These are phyloP conservation scores for Euphorbia celastroides DNA, from an alignment of 441 rosid genomes.

Conservation along the genomic window DNA sequence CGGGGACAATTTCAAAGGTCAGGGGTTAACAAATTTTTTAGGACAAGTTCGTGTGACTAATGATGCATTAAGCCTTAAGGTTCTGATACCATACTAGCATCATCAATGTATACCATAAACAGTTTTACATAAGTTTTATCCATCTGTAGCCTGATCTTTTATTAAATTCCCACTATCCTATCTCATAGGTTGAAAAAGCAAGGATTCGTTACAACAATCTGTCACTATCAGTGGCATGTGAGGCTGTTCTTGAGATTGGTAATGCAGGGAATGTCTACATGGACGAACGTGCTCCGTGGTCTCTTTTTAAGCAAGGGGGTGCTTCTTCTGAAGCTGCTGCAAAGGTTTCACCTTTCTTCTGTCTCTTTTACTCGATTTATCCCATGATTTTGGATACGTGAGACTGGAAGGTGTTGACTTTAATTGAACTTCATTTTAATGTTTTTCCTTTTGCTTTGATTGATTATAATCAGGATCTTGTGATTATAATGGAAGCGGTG, in stretches of 20 bases:
- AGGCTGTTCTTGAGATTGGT: conserved; percentile 77
- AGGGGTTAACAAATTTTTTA: no score
- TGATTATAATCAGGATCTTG: conserved; percentile 59
- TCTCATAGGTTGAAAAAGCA: conserved; percentile 61
- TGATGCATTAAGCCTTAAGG: no score
- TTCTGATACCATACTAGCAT: neutral
- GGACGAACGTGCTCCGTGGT: conserved; percentile 86
- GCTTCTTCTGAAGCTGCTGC: conserved; percentile 78
- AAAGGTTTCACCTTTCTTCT: conserved; percentile 39
- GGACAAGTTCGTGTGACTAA: no score
- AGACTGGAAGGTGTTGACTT: neutral
- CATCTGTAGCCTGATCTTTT: neutral
- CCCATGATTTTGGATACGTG: neutral
- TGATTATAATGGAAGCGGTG: conserved; percentile 77
- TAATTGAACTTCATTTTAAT: neutral
- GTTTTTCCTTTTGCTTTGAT: conserved; percentile 1
- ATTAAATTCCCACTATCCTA: neutral
- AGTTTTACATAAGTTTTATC: neutral
- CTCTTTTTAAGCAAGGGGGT: conserved; percentile 83
- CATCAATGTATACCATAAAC: neutral
- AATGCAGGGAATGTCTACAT: conserved; percentile 80
- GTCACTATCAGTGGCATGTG: conserved; percentile 75
- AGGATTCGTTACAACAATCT: conserved; percentile 55
- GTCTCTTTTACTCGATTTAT: neutral
- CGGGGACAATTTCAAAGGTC: no score